A percentile compares a stretch with the other conserved stretches of the same genome.
Evolutionary conservation across 1,284 basidiomycete species (phyloP).

Genomic region (Ustanciosporium gigantosporum): DNA sequence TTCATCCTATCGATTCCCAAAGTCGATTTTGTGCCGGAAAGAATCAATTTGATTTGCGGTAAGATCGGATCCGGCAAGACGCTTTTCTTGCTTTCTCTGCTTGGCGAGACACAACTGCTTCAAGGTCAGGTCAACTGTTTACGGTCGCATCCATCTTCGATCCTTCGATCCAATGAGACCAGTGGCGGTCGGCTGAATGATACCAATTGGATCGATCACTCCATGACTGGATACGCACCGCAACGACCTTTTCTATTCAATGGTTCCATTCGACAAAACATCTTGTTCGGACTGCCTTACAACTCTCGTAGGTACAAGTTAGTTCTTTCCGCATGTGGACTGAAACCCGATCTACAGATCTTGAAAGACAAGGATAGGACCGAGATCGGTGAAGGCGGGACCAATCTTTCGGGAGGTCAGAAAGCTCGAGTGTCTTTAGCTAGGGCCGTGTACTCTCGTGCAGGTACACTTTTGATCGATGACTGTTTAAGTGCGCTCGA

Average conservation of each 20-base stretch:
- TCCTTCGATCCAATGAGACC: constrained; percentile 3
- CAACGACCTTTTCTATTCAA: constrained; percentile 89
- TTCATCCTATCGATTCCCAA: not conserved
- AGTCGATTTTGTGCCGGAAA: not conserved
- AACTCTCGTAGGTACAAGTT: constrained; percentile 65
- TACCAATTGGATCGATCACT: constrained; percentile 14
- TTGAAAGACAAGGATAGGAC: constrained; percentile 76
- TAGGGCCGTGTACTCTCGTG: constrained; percentile 72
- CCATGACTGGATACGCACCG: constrained; percentile 73
- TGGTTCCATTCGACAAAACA: constrained; percentile 69
- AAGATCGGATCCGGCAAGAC: constrained; percentile 59
- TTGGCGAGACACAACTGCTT: constrained; percentile 49
- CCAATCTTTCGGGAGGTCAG: constrained; percentile 66
- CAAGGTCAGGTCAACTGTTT: constrained; percentile 43
- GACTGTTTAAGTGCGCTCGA: constrained; percentile 71
- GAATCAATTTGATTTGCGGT: constrained; percentile 39
- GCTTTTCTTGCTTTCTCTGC: constrained; percentile 45
- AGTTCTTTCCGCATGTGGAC: constrained; percentile 44
- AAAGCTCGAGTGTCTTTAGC: constrained; percentile 74
- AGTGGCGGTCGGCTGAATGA: not conserved
- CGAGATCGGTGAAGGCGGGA: constrained; percentile 66
- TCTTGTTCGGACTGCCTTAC: constrained; percentile 62
- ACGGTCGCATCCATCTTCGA: constrained; percentile 18
- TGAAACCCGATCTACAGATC: constrained; percentile 69
- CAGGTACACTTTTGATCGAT: constrained; percentile 71